phyloP scores from a whole-genome alignment of 192 early-diverging fungal species.

The Helicostylum pulchrum region DNA sequence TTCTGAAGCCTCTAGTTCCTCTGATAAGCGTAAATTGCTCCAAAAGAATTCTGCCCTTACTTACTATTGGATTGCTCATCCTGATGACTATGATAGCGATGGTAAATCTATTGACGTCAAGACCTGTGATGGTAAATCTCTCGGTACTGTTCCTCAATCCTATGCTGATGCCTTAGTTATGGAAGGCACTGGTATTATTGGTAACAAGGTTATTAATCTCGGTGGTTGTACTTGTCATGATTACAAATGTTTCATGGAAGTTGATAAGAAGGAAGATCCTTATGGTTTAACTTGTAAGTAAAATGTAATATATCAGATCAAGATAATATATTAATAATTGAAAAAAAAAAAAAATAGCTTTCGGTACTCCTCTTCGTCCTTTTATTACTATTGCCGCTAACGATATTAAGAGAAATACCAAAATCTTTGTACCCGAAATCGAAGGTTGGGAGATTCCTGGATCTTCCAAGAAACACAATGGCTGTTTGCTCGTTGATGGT shows the following conservation, averaged over 20 bases:
- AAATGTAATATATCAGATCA: neutral
- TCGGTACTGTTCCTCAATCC: slow-evolving; percentile 21
- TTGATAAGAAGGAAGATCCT: slow-evolving; percentile 30
- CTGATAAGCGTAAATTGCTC: slow-evolving; percentile 25
- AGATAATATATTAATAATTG: neutral
- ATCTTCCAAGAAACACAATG: slow-evolving; percentile 30
- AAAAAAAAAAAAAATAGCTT: no score
- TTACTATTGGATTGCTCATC: slow-evolving; percentile 40
- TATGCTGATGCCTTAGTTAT: slow-evolving; percentile 36
- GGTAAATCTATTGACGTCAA: slow-evolving; percentile 24
- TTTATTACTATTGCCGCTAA: slow-evolving; percentile 38
- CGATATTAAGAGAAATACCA: slow-evolving; percentile 29
- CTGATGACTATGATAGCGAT: slow-evolving; percentile 13
- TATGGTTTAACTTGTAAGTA: slow-evolving; percentile 30
- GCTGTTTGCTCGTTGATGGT: slow-evolving; percentile 35
- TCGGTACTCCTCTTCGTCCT: slow-evolving; percentile 31
- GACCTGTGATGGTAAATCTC: slow-evolving; percentile 29
- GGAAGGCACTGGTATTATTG: slow-evolving; percentile 37
- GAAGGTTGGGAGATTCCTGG: slow-evolving; percentile 35
- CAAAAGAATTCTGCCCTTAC: slow-evolving; percentile 31
- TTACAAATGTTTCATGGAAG: slow-evolving; percentile 35
- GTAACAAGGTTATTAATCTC: slow-evolving; percentile 31
- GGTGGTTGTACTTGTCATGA: slow-evolving; percentile 32
- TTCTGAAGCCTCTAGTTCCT: neutral
- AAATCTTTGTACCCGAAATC: slow-evolving; percentile 33